Percentiles rank a stretch among this genome's conserved stretches.
phyloP scores from a whole-genome alignment of 2,329 filamentous ascomycete genomes.

The Cordyceps sp. region DNA sequence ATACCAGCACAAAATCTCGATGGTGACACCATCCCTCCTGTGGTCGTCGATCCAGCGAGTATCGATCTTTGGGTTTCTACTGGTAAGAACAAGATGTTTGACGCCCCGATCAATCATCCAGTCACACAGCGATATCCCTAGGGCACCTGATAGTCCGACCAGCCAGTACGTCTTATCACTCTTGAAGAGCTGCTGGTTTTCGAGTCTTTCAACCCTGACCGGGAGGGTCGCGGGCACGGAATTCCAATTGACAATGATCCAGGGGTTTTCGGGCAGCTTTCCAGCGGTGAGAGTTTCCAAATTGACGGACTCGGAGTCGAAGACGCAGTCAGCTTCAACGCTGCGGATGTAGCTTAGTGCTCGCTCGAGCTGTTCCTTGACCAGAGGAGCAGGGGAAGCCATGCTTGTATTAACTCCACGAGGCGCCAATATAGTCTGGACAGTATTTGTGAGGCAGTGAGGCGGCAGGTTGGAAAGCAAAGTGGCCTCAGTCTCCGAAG shows the following conservation, averaged over 20 bases:
- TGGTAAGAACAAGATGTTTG: slow-evolving; percentile 16
- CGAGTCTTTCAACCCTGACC: not conserved
- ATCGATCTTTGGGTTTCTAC: slow-evolving; percentile 16
- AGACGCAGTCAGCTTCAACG: too few relatives aligned
- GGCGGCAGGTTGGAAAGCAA: too few relatives aligned
- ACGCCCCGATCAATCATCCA: slow-evolving; percentile 20
- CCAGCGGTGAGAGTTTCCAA: too few relatives aligned
- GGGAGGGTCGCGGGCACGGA: not conserved
- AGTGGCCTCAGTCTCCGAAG: too few relatives aligned
- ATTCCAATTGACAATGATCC: not conserved
- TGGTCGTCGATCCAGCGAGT: slow-evolving; percentile 3
- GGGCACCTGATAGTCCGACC: slow-evolving; percentile 13
- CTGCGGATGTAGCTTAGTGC: too few relatives aligned
- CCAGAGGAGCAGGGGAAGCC: too few relatives aligned
- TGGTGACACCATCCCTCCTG: not conserved
- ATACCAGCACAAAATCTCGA: not conserved
- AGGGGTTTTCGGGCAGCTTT: not conserved
- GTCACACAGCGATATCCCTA: slow-evolving; percentile 17
- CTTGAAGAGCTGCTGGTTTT: slow-evolving; percentile 4
- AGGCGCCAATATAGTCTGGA: too few relatives aligned
- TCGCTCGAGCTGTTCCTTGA: too few relatives aligned
- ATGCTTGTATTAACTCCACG: too few relatives aligned
- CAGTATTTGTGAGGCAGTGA: too few relatives aligned
- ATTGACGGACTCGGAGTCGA: too few relatives aligned
- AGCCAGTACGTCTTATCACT: slow-evolving; percentile 15